Evolutionary conservation across 2,329 filamentous ascomycete species (phyloP).

Genomic region (Ilyonectria mors-panacis): DNA sequence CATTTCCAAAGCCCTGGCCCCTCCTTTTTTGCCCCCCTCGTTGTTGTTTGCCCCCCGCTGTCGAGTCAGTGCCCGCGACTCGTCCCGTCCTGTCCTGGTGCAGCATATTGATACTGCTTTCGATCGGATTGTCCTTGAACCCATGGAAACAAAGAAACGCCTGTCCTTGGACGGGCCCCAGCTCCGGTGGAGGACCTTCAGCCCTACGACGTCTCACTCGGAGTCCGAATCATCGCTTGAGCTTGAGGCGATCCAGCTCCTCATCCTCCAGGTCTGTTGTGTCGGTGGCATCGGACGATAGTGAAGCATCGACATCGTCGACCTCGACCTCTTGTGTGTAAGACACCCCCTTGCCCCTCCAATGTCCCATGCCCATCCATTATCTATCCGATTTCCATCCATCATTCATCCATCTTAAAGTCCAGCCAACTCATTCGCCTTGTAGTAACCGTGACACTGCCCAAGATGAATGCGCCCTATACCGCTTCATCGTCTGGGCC

Average conservation of each 20-base stretch:
- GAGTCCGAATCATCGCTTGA: constrained; percentile 52
- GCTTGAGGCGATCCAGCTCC: constrained; percentile 50
- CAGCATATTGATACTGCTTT: not conserved
- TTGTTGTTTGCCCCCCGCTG: not conserved
- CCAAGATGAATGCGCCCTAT: constrained; percentile 65
- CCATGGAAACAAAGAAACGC: constrained; percentile 53
- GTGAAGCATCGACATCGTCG: constrained; percentile 40
- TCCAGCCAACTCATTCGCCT: constrained; percentile 34
- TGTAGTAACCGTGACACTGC: constrained; percentile 61
- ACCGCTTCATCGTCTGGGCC: constrained; percentile 71
- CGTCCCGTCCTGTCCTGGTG: not conserved
- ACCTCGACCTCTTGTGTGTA: constrained; percentile 53
- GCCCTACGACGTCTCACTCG: constrained; percentile 52
- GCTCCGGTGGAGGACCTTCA: constrained; percentile 47
- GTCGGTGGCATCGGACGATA: constrained; percentile 45
- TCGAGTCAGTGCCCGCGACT: constrained; percentile 3
- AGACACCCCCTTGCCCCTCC: constrained; percentile 38
- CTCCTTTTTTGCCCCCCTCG: constrained; percentile 24
- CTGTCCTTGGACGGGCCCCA: constrained; percentile 48
- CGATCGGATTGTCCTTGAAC: constrained; percentile 1
- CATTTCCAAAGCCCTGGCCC: constrained; percentile 17
- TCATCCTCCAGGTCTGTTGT: constrained; percentile 48
- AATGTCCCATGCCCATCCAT: constrained; percentile 9
- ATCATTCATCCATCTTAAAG: not conserved
- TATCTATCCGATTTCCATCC: not conserved